Evolutionary conservation across 371 early-diverging fungal genomes (phyloP).

Genomic region (Mortierella polycephala): DNA sequence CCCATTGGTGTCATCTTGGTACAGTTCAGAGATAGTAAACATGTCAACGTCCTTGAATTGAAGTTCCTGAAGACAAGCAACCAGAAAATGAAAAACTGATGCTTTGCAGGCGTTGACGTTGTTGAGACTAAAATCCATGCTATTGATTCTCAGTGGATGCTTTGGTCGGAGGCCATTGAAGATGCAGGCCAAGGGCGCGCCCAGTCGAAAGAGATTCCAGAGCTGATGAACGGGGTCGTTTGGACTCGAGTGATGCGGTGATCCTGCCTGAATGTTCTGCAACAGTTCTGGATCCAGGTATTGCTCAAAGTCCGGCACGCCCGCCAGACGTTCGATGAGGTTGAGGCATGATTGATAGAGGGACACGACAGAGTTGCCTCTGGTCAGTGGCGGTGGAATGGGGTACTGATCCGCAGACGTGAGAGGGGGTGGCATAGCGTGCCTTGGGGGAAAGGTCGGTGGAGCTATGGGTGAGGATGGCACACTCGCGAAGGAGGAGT

Average conservation of each 20-base stretch:
- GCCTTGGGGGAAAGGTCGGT: constrained; percentile 45
- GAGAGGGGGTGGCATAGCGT: constrained; percentile 40
- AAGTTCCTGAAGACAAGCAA: constrained; percentile 75
- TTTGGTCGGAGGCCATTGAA: constrained; percentile 58
- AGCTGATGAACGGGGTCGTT: constrained; percentile 87
- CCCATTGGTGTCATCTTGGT: constrained; percentile 94
- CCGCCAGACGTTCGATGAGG: constrained; percentile 67
- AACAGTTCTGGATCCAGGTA: constrained; percentile 61
- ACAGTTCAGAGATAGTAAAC: constrained; percentile 90
- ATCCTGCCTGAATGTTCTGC: constrained; percentile 48
- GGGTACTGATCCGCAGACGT: constrained; percentile 30
- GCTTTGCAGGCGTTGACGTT: constrained; percentile 85
- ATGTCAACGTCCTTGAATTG: constrained; percentile 78
- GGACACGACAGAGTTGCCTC: constrained; percentile 56
- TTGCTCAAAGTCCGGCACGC: constrained; percentile 68
- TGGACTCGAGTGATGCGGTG: constrained; percentile 38
- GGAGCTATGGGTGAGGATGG: constrained; percentile 4
- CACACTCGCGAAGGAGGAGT: constrained; percentile 15
- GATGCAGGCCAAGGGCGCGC: constrained; percentile 76
- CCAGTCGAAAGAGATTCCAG: constrained; percentile 89
- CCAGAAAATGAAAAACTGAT: constrained; percentile 80
- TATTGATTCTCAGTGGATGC: constrained; percentile 62
- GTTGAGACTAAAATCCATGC: constrained; percentile 64
- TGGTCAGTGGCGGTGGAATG: constrained; percentile 23
- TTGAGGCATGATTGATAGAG: constrained; percentile 74